Conservation (phyloP, 2,329 filamentous ascomycete genomes). For the Septoria petroselini region DNA sequence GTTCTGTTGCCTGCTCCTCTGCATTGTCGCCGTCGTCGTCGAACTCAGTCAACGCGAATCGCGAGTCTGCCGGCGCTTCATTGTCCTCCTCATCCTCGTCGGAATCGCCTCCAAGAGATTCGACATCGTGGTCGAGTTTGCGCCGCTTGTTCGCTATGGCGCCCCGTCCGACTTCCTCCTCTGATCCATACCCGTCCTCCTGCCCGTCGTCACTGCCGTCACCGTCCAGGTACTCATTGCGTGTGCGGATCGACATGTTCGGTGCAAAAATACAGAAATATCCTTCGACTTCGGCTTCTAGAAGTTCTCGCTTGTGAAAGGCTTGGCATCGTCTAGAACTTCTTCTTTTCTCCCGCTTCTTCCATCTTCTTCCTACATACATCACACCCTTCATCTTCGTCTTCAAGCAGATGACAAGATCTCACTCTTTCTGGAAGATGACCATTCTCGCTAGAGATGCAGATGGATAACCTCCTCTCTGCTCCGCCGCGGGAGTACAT, state of each 20-base stretch:
- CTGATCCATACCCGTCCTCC: conserved; percentile 62
- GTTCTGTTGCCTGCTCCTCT: conserved; percentile 27
- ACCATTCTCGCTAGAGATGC: too few relatives aligned
- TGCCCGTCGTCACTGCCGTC: conserved; percentile 46
- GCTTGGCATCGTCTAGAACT: too few relatives aligned
- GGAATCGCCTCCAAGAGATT: conserved; percentile 26
- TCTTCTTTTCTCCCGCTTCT: too few relatives aligned
- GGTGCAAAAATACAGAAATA: neutral
- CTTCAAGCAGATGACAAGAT: too few relatives aligned
- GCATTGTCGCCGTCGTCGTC: conserved; percentile 32
- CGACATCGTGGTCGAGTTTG: conserved; percentile 52
- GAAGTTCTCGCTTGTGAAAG: too few relatives aligned
- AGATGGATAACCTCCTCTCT: too few relatives aligned
- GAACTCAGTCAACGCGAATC: conserved; percentile 19
- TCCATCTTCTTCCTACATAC: too few relatives aligned
- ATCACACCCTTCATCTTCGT: too few relatives aligned
- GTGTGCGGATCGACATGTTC: conserved; percentile 68
- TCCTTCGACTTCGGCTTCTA: too few relatives aligned
- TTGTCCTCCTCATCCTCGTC: conserved; percentile 24
- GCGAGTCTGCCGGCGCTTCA: conserved; percentile 9
- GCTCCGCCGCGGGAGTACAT: too few relatives aligned
- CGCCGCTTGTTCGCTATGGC: conserved; percentile 58
- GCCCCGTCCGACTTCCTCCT: conserved; percentile 66
- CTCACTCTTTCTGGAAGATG: too few relatives aligned
- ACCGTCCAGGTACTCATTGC: conserved; percentile 66